Percentiles rank a stretch among this genome's conserved stretches.
Evolutionary conservation across 768 basidiomycete species (phyloP).

Genomic region (Russula dissimulans): DNA sequence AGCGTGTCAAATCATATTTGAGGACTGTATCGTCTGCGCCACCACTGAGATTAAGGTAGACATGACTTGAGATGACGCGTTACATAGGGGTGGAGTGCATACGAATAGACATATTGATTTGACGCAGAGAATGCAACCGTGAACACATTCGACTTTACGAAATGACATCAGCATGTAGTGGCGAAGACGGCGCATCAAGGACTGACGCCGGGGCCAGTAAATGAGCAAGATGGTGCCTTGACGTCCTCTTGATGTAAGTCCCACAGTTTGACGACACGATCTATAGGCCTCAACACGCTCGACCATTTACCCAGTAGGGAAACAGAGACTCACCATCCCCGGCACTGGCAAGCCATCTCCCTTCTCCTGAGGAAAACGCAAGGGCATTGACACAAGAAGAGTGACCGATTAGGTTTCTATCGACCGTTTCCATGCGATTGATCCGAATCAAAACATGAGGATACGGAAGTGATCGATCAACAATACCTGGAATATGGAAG

Average conservation of each 20-base stretch:
- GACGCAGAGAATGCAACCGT: constrained; percentile 60
- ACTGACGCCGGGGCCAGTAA: constrained; percentile 25
- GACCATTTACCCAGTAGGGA: background rate
- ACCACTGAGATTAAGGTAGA: constrained; percentile 1
- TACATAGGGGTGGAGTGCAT: constrained; percentile 24
- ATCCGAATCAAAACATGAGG: background rate
- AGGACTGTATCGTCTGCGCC: constrained; percentile 14
- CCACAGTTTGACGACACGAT: constrained; percentile 29
- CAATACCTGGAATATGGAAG: constrained; percentile 13
- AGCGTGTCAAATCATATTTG: constrained; percentile 15
- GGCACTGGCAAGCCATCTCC: constrained; percentile 32
- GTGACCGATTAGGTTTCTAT: constrained; percentile 29
- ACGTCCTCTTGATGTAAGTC: constrained; percentile 30
- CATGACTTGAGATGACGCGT: background rate
- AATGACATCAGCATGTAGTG: background rate
- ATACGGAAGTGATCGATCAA: background rate
- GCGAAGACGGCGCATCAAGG: background rate
- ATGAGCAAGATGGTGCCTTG: constrained; percentile 22
- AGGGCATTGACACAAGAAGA: constrained; percentile 32
- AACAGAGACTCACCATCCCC: constrained; percentile 27
- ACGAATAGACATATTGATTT: constrained; percentile 59
- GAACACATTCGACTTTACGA: constrained; percentile 55
- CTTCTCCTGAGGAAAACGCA: constrained; percentile 28
- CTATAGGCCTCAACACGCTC: constrained; percentile 15
- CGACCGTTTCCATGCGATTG: background rate